Percentiles rank a stretch among this genome's conserved stretches.
phyloP scores from a whole-genome alignment of 495 filamentous ascomycete genomes.

The Tuber borchii region DNA sequence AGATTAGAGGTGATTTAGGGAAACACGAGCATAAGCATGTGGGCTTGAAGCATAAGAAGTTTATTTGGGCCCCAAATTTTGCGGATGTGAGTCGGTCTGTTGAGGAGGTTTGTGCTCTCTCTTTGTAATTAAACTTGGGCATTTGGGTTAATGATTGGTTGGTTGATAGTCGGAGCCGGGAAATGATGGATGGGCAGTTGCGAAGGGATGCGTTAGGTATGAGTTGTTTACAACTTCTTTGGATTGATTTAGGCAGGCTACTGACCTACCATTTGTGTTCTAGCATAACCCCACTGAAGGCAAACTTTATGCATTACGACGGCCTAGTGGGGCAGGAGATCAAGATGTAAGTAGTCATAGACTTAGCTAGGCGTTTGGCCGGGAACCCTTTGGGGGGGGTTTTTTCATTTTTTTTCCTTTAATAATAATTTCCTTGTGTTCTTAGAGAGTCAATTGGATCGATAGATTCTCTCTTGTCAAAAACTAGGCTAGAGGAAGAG shows the following conservation, averaged over 20 bases:
- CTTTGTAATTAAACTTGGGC: no score
- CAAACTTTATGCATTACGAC: slow-evolving; percentile 82
- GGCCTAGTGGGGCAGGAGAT: slow-evolving; percentile 61
- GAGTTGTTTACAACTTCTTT: slow-evolving; percentile 30
- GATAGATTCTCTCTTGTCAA: not conserved
- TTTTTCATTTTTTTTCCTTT: slow-evolving; percentile 6
- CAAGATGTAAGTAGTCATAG: slow-evolving; percentile 70
- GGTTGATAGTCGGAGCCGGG: slow-evolving; percentile 55
- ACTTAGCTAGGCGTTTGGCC: not conserved
- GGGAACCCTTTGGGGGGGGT: not conserved
- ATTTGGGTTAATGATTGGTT: not conserved
- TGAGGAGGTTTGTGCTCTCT: slow-evolving; percentile 48
- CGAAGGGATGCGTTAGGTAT: slow-evolving; percentile 81
- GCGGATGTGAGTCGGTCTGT: slow-evolving; percentile 78
- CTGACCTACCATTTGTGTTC: not conserved
- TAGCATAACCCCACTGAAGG: slow-evolving; percentile 83
- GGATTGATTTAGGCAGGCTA: not conserved
- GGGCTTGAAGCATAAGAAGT: slow-evolving; percentile 55
- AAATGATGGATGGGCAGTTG: slow-evolving; percentile 91
- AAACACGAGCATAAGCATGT: slow-evolving; percentile 37
- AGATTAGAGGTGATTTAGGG: slow-evolving; percentile 54
- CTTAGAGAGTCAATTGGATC: not conserved
- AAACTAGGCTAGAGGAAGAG: not conserved
- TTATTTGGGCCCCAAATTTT: slow-evolving; percentile 88
- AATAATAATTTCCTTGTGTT: not conserved